Evolutionary conservation across 2,329 filamentous ascomycete species (phyloP).

Genomic region (Colletotrichum tanaceti): DNA sequence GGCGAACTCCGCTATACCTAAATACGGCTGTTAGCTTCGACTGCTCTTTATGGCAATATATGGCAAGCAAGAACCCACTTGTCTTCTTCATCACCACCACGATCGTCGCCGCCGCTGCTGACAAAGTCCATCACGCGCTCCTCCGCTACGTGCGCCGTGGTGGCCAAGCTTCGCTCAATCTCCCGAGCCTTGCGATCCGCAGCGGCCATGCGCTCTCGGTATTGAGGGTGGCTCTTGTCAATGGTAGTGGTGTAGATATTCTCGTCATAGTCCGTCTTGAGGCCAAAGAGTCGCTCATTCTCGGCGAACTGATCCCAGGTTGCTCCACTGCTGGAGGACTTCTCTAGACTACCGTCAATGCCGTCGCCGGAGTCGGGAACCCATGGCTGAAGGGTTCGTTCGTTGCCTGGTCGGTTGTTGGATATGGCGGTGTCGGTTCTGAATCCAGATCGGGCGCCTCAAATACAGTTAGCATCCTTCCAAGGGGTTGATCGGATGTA

Average conservation of each 20-base stretch:
- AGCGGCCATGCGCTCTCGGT: constrained; percentile 79
- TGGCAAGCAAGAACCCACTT: constrained; percentile 67
- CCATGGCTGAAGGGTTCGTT: constrained; percentile 86
- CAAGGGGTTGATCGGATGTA: not conserved
- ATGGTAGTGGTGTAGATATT: constrained; percentile 94
- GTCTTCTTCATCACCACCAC: constrained; percentile 88
- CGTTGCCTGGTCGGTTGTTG: constrained; percentile 73
- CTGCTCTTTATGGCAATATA: not conserved
- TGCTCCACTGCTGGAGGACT: constrained; percentile 53
- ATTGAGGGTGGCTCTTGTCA: constrained; percentile 84
- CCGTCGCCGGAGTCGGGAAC: constrained; percentile 73
- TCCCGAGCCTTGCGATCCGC: constrained; percentile 89
- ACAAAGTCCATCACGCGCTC: constrained; percentile 81
- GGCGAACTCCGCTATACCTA: constrained; percentile 91
- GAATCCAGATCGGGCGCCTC: constrained; percentile 77
- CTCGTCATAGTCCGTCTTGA: constrained; percentile 92
- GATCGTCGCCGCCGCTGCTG: constrained; percentile 70
- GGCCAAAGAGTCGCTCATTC: constrained; percentile 88
- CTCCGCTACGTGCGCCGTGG: constrained; percentile 87
- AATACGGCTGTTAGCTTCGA: not conserved
- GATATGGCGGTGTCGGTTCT: constrained; percentile 92
- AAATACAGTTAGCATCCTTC: constrained; percentile 29
- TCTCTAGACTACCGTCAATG: constrained; percentile 78
- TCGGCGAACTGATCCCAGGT: constrained; percentile 94
- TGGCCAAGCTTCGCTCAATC: constrained; percentile 81